These are phyloP conservation scores for Helianthus annuus DNA, from an alignment of 129 eudicot genomes.

Conservation along the genomic window HanXRQr2.0-SUNRISE NC_035437.2:176738922-176739421, in stretches of 20 bases:
- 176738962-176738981: no score
- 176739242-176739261: background rate
- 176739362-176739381: constrained; percentile 76
- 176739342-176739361: constrained; percentile 82
- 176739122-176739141: no score
- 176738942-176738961: no score
- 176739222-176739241: background rate
- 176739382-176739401: constrained; percentile 87
- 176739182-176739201: background rate
- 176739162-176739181: background rate
- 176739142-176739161: no score
- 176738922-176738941: no score
- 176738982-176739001: no score
- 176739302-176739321: constrained; percentile 46
- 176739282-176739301: background rate
- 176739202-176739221: constrained; percentile 14
- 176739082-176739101: no score
- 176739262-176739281: background rate
- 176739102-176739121: no score
- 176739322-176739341: constrained; percentile 79
- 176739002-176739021: no score
- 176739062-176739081: no score
- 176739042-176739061: no score
- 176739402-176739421: constrained; percentile 9
- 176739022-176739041: no score